Conservation (phyloP, 805 yeast genomes). For the Metschnikowia anglica region DNA sequence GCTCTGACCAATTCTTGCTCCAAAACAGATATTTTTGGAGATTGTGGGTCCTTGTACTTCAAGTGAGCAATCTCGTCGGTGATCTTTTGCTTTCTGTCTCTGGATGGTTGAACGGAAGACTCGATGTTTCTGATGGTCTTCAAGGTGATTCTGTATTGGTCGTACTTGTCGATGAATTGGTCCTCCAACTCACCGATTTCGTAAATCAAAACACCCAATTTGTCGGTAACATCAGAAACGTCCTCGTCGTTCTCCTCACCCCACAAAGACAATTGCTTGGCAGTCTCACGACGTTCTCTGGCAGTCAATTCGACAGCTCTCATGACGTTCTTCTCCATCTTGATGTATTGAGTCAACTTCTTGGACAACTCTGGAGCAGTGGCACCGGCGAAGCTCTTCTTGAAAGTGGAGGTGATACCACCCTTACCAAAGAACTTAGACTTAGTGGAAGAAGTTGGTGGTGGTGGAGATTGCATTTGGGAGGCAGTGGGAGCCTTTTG, state of each 20-base stretch:
- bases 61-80: slow-evolving; percentile 97
- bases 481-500: slow-evolving; percentile 81
- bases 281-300: slow-evolving; percentile 92
- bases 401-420: slow-evolving; percentile 64
- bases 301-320: slow-evolving; percentile 91
- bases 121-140: slow-evolving; percentile 95
- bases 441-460: slow-evolving; percentile 75
- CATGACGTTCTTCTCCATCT: slow-evolving; percentile 95
- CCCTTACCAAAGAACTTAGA: slow-evolving; percentile 72
- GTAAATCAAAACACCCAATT: slow-evolving; percentile 90
- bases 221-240: slow-evolving; percentile 94
- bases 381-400: slow-evolving; percentile 85
- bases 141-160: slow-evolving; percentile 93
- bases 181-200: slow-evolving; percentile 98
- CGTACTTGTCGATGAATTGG: slow-evolving; percentile 96
- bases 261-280: slow-evolving; percentile 95
- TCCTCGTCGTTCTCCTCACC: slow-evolving; percentile 98
- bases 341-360: slow-evolving; percentile 86
- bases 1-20: slow-evolving; percentile 99
- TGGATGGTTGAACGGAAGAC: slow-evolving; percentile 95
- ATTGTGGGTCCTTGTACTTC: slow-evolving; percentile 97
- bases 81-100: slow-evolving; percentile 96
- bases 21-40: slow-evolving; percentile 90
- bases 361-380: slow-evolving; percentile 94
- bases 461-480: slow-evolving; percentile 76